Evolutionary conservation across 345 rosid species (phyloP), one percentile per base, ranked within the genome.

Genomic region (Microcos paniculata): DNA sequence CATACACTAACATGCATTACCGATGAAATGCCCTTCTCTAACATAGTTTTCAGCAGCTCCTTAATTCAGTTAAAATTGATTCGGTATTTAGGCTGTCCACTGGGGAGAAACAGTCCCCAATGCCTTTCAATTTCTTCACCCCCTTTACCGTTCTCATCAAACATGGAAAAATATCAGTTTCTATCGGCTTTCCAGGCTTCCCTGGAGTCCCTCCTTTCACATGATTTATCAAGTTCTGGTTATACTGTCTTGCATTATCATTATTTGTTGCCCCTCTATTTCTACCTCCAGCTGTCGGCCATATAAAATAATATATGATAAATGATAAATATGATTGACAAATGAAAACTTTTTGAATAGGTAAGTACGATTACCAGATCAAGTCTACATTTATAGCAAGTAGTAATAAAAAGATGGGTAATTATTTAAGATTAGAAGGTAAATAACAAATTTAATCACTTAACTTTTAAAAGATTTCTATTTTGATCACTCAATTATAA

Each of bases 151-250:
- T 81, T 76, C 33, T 84, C 86, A 70, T 81, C 73, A 53, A 67
- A 84, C 82, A 84, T 84, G 4, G 86, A 76, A 84, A 81, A 16
- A 81, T 48, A 24, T 74, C 81, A 62, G 76, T 76, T 24, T 79
- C 76, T 21, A 78, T 81, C 1, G 76, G 62, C 80, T 35, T 68
- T 46, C 80, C 80, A 52, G 84, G 81, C 77, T 33, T 84, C 77
- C 43, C 81, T 11, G 84, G 84, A 9, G 79, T 19, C 33, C 87
- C 87, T 12, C 2, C 42, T 63, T 78, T 81, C 69, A 84, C 87
- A 68, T 76, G 81, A 38, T 79, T 67, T 49, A 81, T 81, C 79
- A 84, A 71, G 56, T 77, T 84, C 21, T 76, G 81, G 30, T 62
- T 66, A 62, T 81, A 84, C 16, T 56, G 73, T 19, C 3, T 51